Base-by-base conservation (phyloP, 768 basidiomycete species). In the Russula vinacea region DNA sequence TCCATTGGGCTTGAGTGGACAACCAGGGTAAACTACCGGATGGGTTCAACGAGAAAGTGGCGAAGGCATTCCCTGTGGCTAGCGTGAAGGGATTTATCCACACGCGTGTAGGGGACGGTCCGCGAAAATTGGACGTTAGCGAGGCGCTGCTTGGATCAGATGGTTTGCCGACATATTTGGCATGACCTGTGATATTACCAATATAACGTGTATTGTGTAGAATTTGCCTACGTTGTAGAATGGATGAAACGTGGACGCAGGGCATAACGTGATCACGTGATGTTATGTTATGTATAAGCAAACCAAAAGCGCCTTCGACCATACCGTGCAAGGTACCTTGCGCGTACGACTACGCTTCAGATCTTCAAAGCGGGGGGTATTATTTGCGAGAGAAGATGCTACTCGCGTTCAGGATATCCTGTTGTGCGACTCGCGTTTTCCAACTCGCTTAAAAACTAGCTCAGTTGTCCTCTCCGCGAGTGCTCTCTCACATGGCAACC, bases 91-190 rank as follows among this genome's bases (percentile, higher is more conserved):
- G 85, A 4, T 80, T 98, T 72, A 98, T 98, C 58, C 94, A 96
- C 75, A 98, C 96, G 10, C 79, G 82, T 51, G 92, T 98, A 9
- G 96, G 96, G 0, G 94, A 94, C 71, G 95, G 96, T 0, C 96
- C 96, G 0, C 81, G 89, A 67, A 83, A 84, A 19, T 74, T 97
- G 40, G 81, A 75, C 37, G 71, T 74, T 0, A 82, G 82, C 56
- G 90, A 92, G 69, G 76, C 84, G 26, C 72, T 99, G 68, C 75
- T 98, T 67, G 83, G 80, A 1, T 70, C 70, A 0, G 79, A 88
- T 60, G 96, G 96, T 4, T 69, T 89, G 51, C 94, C 95, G 0
- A 85, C 81, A 68, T 75, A 75, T 19, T 63, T 83, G 53, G 77
- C 75, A n/a, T 81, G 62, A 67, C 8, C 17, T 49, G 32, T 42